A percentile compares a stretch with the other conserved stretches of the same genome.
These are phyloP conservation scores for Penicillium paxilli DNA, from an alignment of 495 filamentous ascomycete species.

Conservation along the genomic window DNA sequence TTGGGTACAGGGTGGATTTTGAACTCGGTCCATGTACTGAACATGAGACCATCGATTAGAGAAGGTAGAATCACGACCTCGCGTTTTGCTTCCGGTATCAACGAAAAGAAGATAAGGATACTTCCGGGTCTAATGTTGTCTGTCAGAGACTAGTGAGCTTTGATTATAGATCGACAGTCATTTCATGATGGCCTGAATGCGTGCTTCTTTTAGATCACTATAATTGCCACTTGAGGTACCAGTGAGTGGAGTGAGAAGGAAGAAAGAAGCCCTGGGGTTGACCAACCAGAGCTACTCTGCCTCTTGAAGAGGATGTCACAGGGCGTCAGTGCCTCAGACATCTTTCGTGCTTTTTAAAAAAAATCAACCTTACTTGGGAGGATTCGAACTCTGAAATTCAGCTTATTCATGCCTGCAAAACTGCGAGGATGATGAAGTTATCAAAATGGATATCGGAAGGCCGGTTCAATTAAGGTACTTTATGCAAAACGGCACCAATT, in stretches of 20 bases:
- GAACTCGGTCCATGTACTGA: constrained; percentile 1
- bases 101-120: background rate
- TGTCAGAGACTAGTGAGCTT: background rate
- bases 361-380: too few relatives aligned
- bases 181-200: too few relatives aligned
- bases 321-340: too few relatives aligned
- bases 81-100: background rate
- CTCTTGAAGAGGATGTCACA: background rate
- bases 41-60: background rate
- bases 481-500: background rate
- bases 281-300: background rate
- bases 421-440: too few relatives aligned
- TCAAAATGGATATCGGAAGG: background rate
- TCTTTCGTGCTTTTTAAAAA: too few relatives aligned
- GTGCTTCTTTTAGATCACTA: background rate
- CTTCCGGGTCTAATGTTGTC: background rate
- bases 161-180: background rate
- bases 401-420: too few relatives aligned
- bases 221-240: background rate
- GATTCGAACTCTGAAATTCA: too few relatives aligned
- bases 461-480: background rate
- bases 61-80: too few relatives aligned
- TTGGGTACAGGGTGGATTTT: constrained; percentile 3
- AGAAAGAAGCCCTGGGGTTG: background rate
- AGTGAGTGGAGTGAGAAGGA: background rate